A percentile compares a stretch with the other conserved stretches of the same genome.
These are phyloP conservation scores for Grigorovia humatica DNA, from an alignment of 805 yeast genomes.

Conservation along the genomic window DNA sequence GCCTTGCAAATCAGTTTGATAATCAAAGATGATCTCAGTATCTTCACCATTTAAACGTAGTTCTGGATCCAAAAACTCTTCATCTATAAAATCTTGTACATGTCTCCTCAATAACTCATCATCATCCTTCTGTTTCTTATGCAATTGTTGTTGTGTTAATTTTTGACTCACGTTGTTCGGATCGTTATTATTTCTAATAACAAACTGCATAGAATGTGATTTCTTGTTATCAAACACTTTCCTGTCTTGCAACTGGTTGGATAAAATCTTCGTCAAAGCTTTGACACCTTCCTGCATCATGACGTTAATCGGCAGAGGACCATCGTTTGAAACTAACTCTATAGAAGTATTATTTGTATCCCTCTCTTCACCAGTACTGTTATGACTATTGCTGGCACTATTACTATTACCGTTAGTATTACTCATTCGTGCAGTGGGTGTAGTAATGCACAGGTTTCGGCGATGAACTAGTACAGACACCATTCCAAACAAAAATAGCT, in stretches of 20 bases:
- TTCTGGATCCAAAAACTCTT: conserved; percentile 17
- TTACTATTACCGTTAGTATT: not conserved
- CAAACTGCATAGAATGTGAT: conserved; percentile 17
- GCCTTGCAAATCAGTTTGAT: conserved; percentile 18
- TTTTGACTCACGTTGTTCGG: not conserved
- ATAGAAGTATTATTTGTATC: conserved; percentile 10
- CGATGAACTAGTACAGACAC: too few relatives aligned
- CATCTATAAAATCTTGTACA: conserved; percentile 8
- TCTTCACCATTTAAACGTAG: conserved; percentile 20
- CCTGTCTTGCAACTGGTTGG: conserved; percentile 22
- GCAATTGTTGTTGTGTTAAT: not conserved
- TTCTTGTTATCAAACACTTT: conserved; percentile 8
- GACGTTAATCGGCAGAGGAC: conserved; percentile 23
- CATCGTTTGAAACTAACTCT: conserved; percentile 19
- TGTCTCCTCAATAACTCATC: not conserved
- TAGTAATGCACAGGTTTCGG: not conserved
- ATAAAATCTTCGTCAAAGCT: conserved; percentile 23
- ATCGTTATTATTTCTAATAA: conserved; percentile 11
- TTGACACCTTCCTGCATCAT: conserved; percentile 30
- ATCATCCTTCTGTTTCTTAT: conserved; percentile 1
- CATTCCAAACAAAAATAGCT: not conserved
- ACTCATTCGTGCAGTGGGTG: not conserved
- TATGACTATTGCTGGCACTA: not conserved
- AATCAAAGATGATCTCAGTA: conserved; percentile 25
- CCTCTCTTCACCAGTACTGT: not conserved